A percentile compares a stretch with the other conserved stretches of the same genome.
These are phyloP conservation scores for Nakaseomyces glabratus DNA, from an alignment of 1,139 yeast species.

Conservation along the genomic window DNA sequence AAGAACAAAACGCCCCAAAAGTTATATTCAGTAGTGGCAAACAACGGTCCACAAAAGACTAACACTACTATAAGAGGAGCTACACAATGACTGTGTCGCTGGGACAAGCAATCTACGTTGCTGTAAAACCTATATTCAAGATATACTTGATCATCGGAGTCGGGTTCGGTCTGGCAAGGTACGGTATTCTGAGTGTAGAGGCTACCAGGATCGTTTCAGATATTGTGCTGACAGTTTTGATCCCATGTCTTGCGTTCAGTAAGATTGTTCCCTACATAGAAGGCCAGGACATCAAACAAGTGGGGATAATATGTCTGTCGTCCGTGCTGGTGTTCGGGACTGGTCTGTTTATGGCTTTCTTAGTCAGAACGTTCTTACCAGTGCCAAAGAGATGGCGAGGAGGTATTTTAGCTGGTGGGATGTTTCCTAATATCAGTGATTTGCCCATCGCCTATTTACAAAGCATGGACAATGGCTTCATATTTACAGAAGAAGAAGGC, in stretches of 20 bases:
- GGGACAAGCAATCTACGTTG: conserved; percentile 67
- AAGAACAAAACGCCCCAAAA: too few relatives aligned
- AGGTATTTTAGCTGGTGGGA: conserved; percentile 69
- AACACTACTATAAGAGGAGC: too few relatives aligned
- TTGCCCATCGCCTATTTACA: conserved; percentile 87
- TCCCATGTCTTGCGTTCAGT: conserved; percentile 74
- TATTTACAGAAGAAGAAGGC: conserved; percentile 51
- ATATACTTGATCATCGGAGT: conserved; percentile 70
- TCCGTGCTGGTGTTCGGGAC: conserved; percentile 27
- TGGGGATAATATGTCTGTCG: conserved; percentile 62
- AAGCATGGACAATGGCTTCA: conserved; percentile 60
- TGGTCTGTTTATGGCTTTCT: conserved; percentile 27
- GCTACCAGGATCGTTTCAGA: conserved; percentile 69
- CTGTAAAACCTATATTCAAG: conserved; percentile 86
- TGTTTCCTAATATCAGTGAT: conserved; percentile 74
- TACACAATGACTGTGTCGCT: conserved; percentile 30
- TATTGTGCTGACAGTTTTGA: conserved; percentile 55
- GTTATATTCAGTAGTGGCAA: too few relatives aligned
- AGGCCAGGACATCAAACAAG: conserved; percentile 62
- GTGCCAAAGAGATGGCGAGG: conserved; percentile 75
- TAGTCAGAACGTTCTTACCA: conserved; percentile 33
- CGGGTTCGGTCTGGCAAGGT: conserved; percentile 60
- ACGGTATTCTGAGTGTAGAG: conserved; percentile 64
- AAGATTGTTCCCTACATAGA: conserved; percentile 67
- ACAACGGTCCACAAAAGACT: too few relatives aligned